Evolutionary conservation across 2,329 filamentous ascomycete genomes (phyloP).

Genomic region (Stemphylium lycopersici): DNA sequence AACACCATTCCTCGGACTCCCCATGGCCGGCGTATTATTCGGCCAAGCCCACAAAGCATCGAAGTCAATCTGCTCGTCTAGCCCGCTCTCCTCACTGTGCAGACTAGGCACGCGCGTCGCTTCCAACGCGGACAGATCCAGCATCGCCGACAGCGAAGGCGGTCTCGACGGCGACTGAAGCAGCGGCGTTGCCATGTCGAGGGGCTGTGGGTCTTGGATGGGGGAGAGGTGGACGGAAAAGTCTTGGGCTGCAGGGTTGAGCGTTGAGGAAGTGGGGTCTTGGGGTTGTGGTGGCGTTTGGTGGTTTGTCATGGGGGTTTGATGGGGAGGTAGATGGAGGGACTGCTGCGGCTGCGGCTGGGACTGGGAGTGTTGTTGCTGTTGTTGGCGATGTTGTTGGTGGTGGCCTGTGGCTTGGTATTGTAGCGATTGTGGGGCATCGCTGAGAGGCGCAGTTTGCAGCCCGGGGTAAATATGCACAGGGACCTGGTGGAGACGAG

Average conservation of each 20-base stretch:
- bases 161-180: slow-evolving; percentile 23
- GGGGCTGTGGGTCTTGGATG: slow-evolving; percentile 31
- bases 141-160: slow-evolving; percentile 42
- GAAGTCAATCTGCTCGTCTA: slow-evolving; percentile 51
- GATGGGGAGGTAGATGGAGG: neutral
- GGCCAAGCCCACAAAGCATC: slow-evolving; percentile 52
- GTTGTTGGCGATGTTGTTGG: too few species aligned
- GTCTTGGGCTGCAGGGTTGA: slow-evolving; percentile 17
- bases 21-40: slow-evolving; percentile 41
- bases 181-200: slow-evolving; percentile 11
- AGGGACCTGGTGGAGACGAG: slow-evolving; percentile 42
- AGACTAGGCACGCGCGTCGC: slow-evolving; percentile 40
- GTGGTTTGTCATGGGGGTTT: neutral
- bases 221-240: slow-evolving; percentile 41
- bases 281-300: slow-evolving; percentile 2
- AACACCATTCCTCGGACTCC: slow-evolving; percentile 27
- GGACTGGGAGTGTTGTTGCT: neutral
- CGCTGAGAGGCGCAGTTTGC: slow-evolving; percentile 36
- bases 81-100: slow-evolving; percentile 41
- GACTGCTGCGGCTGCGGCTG: neutral
- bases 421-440: slow-evolving; percentile 11
- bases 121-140: slow-evolving; percentile 48
- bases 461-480: slow-evolving; percentile 47
- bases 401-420: slow-evolving; percentile 11
- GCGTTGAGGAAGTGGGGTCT: slow-evolving; percentile 2